Percentiles rank a stretch among this genome's conserved stretches.
These are phyloP conservation scores for Botrytis byssoidea DNA, from an alignment of 2,329 filamentous ascomycete genomes.

Conservation along the genomic window DNA sequence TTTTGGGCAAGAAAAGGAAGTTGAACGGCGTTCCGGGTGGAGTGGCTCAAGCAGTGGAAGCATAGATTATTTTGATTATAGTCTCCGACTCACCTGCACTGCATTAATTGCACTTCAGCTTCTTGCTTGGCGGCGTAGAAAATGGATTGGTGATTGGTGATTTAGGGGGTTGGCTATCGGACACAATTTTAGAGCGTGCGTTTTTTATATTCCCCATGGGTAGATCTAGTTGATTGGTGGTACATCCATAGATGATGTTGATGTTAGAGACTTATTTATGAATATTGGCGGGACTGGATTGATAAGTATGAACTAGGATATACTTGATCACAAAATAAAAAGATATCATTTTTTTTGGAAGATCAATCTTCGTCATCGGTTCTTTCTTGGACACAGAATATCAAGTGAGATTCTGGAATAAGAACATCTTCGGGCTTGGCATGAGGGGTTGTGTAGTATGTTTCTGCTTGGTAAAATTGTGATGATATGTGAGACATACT, in stretches of 20 bases:
- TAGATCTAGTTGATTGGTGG: slow-evolving; percentile 2
- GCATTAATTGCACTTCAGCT: slow-evolving; percentile 11
- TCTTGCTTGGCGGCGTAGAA: slow-evolving; percentile 13
- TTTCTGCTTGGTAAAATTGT: background rate
- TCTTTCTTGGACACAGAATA: background rate
- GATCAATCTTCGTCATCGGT: background rate
- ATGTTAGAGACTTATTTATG: slow-evolving; percentile 4
- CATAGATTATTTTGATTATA: background rate
- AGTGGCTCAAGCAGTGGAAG: background rate
- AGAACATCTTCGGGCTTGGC: background rate
- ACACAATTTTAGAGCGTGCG: slow-evolving; percentile 1
- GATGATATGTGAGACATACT: background rate
- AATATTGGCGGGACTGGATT: background rate
- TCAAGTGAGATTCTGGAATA: background rate
- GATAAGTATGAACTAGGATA: background rate
- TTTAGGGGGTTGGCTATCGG: background rate
- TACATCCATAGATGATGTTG: background rate
- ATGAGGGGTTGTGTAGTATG: background rate
- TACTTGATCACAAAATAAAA: background rate
- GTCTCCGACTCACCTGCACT: background rate
- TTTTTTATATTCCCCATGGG: slow-evolving; percentile 13
- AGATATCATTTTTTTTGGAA: background rate
- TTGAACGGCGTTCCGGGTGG: slow-evolving; percentile 3
- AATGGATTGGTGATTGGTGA: background rate
- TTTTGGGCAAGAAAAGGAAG: slow-evolving; percentile 33